Evolutionary conservation across 163 green algal genomes (phyloP).

Genomic region (Scenedesmus sp.): DNA sequence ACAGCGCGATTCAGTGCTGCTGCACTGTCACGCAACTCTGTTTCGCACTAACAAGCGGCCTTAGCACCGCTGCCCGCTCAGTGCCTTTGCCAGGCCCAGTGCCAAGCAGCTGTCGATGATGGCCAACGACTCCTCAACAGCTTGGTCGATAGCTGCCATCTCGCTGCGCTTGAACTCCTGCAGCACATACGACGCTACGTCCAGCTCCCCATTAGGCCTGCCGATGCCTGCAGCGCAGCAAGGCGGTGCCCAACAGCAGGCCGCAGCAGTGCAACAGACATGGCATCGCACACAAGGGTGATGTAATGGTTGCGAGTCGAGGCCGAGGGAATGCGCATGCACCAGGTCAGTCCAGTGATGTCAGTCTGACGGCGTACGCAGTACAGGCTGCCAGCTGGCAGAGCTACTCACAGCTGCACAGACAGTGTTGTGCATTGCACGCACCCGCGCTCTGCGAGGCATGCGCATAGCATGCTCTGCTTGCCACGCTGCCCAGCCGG

Average conservation of each 20-base stretch:
- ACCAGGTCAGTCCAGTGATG: too few relatives aligned
- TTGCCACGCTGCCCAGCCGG: not conserved
- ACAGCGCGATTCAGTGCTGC: not conserved
- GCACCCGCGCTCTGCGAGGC: not conserved
- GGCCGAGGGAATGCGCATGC: too few relatives aligned
- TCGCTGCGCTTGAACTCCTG: slow-evolving; percentile 71
- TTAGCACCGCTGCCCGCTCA: slow-evolving; percentile 68
- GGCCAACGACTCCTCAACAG: slow-evolving; percentile 67
- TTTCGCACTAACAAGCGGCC: too few relatives aligned
- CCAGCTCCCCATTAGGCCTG: slow-evolving; percentile 59
- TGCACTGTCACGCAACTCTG: not conserved
- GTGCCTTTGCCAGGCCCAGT: slow-evolving; percentile 81
- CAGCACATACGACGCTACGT: slow-evolving; percentile 60
- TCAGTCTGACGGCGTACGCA: too few relatives aligned
- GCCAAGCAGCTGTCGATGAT: slow-evolving; percentile 74
- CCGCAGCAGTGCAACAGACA: not conserved
- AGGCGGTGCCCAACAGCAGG: not conserved
- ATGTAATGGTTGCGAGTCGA: too few relatives aligned
- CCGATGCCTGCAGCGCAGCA: slow-evolving; percentile 69
- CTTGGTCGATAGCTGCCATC: slow-evolving; percentile 71
- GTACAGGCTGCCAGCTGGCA: too few relatives aligned
- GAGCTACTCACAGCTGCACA: too few relatives aligned
- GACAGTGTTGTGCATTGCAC: too few relatives aligned
- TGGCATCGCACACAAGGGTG: too few relatives aligned
- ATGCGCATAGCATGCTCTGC: not conserved